Evolutionary conservation across 768 basidiomycete species (phyloP).

Genomic region (Lenzites betulinus): DNA sequence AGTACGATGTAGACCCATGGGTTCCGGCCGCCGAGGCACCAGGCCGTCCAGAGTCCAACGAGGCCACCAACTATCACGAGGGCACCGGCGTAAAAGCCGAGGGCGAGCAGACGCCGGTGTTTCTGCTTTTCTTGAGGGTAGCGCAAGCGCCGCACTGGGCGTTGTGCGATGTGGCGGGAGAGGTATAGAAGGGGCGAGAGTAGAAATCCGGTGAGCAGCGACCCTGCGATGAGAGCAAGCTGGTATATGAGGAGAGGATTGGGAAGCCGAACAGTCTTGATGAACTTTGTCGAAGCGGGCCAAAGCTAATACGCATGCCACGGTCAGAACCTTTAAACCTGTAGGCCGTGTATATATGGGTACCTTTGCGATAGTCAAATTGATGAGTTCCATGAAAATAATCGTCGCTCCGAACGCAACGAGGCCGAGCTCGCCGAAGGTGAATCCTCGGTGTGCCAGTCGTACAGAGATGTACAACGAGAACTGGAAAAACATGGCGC

Average conservation of each 20-base stretch:
- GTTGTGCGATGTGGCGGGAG: slow-evolving; percentile 88
- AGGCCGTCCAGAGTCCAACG: slow-evolving; percentile 91
- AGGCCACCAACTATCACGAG: slow-evolving; percentile 76
- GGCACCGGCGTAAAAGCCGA: slow-evolving; percentile 80
- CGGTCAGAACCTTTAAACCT: not conserved
- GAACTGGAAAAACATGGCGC: slow-evolving; percentile 86
- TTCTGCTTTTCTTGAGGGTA: slow-evolving; percentile 81
- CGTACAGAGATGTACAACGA: slow-evolving; percentile 87
- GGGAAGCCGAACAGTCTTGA: slow-evolving; percentile 90
- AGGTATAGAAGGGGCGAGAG: slow-evolving; percentile 92
- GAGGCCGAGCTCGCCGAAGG: slow-evolving; percentile 89
- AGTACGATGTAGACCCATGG: slow-evolving; percentile 87
- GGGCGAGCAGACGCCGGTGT: slow-evolving; percentile 81
- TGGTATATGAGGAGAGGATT: slow-evolving; percentile 93
- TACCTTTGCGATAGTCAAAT: slow-evolving; percentile 82
- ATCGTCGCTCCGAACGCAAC: slow-evolving; percentile 89
- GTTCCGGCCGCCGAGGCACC: slow-evolving; percentile 78
- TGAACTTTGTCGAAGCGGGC: slow-evolving; percentile 77
- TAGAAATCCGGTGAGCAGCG: slow-evolving; percentile 89
- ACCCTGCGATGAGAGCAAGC: slow-evolving; percentile 88
- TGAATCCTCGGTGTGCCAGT: slow-evolving; percentile 92
- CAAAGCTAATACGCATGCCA: slow-evolving; percentile 54
- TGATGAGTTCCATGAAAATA: slow-evolving; percentile 82
- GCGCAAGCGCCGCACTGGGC: slow-evolving; percentile 78
- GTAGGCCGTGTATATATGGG: slow-evolving; percentile 23